Base-by-base conservation (phyloP, 208 protist genomes). In the Trypanosoma mega region DNA sequence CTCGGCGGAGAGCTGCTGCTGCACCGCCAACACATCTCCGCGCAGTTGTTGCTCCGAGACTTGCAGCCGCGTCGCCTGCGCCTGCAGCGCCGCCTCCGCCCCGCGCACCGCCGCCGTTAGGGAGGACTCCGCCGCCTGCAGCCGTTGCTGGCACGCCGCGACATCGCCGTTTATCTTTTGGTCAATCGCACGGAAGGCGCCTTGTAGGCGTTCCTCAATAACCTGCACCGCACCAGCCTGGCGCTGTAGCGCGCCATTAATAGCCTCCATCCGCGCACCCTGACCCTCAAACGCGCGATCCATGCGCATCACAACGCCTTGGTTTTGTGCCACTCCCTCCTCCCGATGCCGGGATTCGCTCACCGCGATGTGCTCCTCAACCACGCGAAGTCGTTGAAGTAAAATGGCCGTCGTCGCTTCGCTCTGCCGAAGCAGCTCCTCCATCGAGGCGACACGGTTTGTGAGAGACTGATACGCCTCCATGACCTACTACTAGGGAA, bases 341-440 rank as follows among this genome's bases (percentile, higher is more conserved):
- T 85, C 78, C 27, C 71, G 68, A 26, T 63, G 67, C 12, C 70
- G 76, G 1, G 66, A 58, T 57, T 91, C 82, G 34, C 57, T 78
- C 2, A 37, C 64, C 72, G 30, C 86, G 56, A 66, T 76, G 23
- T 63, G 76, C 58, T 90, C 78, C 71, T 95, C 89, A n/a, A 92
- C 66, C 51, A 81, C 81, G 12, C 77, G 76, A 14, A 95, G 60
- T 20, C 89, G 79, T n/a, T 80, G 68, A n/a, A 95, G 75, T 0
- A 92, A 48, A 6, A 62, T 63, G 9, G 68, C 47, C 45, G 89
- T 62, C 6, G 71, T 82, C 11, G 82, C 76, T 65, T 92, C 89
- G 55, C 87, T 82, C 59, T 82, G 73, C 0, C 76, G 82, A 18
- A 95, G 74, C 20, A 92, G 80, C 46, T 92, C 82, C 69, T 95